Percentiles rank a stretch among this genome's conserved stretches.
Conservation (phyloP, 257 asterid species). For the Echites panduratus region DNA sequence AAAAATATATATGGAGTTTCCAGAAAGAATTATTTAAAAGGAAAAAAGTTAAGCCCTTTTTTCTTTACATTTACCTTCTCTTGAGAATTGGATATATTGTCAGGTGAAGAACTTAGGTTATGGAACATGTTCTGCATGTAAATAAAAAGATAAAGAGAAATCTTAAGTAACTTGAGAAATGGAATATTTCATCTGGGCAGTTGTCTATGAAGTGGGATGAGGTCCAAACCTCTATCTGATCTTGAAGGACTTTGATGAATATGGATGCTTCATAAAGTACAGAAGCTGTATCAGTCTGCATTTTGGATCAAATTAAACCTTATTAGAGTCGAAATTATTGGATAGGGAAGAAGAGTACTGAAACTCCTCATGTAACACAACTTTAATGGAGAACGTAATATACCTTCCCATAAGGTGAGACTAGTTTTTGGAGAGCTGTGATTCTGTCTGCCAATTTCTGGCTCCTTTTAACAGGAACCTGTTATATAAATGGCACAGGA, state of each 20-base stretch:
- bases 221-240: slow-evolving; percentile 43
- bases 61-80: neutral
- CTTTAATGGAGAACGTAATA: neutral
- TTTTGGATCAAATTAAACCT: slow-evolving; percentile 5
- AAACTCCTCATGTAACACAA: neutral
- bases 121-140: slow-evolving; percentile 8
- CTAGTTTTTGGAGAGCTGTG: slow-evolving; percentile 60
- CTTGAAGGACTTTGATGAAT: slow-evolving; percentile 47
- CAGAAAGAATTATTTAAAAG: neutral
- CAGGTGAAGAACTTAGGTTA: neutral
- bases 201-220: neutral
- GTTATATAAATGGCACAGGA: neutral
- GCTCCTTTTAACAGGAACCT: slow-evolving; percentile 34
- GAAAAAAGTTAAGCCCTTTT: neutral
- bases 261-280: slow-evolving; percentile 55
- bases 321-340: neutral
- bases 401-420: slow-evolving; percentile 73
- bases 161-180: neutral
- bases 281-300: slow-evolving; percentile 62
- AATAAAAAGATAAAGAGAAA: neutral
- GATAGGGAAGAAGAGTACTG: neutral
- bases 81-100: neutral
- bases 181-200: neutral
- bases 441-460: slow-evolving; percentile 52
- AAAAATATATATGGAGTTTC: no score